phyloP scores from a whole-genome alignment of 1,139 yeast species.

The Nadsonia starkeyi-henricii region DNA sequence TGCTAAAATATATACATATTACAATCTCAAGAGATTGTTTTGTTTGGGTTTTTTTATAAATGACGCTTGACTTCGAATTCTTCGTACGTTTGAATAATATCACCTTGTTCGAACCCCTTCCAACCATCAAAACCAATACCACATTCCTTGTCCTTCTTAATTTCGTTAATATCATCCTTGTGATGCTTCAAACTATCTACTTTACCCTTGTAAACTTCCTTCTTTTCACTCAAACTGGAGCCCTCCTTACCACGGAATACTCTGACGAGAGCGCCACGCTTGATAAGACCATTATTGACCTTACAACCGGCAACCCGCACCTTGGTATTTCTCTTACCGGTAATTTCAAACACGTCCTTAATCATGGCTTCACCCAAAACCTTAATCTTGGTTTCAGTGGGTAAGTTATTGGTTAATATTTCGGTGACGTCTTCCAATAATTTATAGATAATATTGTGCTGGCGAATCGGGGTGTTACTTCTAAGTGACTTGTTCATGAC shows the following conservation, averaged over 20 bases:
- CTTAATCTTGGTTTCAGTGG: slow-evolving; percentile 57
- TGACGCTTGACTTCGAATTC: slow-evolving; percentile 54
- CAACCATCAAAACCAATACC: slow-evolving; percentile 65
- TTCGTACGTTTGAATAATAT: slow-evolving; percentile 60
- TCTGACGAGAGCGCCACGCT: slow-evolving; percentile 45
- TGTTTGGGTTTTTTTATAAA: slow-evolving; percentile 32
- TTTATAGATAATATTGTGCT: slow-evolving; percentile 73
- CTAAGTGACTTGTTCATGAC: slow-evolving; percentile 46
- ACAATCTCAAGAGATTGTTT: slow-evolving; percentile 2
- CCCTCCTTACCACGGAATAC: slow-evolving; percentile 38
- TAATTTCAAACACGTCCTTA: slow-evolving; percentile 58
- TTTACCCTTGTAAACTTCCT: slow-evolving; percentile 48
- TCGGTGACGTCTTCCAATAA: slow-evolving; percentile 73
- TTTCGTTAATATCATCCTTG: slow-evolving; percentile 67
- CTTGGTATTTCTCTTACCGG: slow-evolving; percentile 34
- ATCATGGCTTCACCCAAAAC: slow-evolving; percentile 56
- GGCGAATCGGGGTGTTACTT: slow-evolving; percentile 44
- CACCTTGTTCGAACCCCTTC: slow-evolving; percentile 64
- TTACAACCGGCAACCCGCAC: slow-evolving; percentile 78
- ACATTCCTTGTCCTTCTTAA: slow-evolving; percentile 79
- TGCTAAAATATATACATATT: slow-evolving; percentile 4
- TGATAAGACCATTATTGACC: slow-evolving; percentile 56
- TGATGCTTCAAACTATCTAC: slow-evolving; percentile 66
- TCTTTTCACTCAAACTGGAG: not conserved
- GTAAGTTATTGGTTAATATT: slow-evolving; percentile 44